Evolutionary conservation across 1,284 basidiomycete genomes (phyloP), one percentile per base, ranked within the genome.

Genomic region (Rhodotorula sp.): DNA sequence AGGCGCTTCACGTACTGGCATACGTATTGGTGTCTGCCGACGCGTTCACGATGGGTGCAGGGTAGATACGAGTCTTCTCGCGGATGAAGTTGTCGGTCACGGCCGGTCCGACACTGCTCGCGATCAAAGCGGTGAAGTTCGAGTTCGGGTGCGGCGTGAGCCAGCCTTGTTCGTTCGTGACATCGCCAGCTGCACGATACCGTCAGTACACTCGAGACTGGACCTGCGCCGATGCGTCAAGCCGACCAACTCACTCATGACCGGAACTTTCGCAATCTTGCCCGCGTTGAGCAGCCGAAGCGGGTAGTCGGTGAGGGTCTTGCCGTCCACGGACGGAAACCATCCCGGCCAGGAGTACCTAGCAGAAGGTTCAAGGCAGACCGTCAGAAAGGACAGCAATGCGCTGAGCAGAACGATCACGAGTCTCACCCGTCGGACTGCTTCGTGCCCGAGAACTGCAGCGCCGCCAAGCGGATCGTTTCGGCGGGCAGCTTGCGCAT

Each of bases 251-350:
- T 52, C 26, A 64, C 68, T 55, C 10, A 60, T 10, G 28, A 64
- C 54, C 12, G 71, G 68, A 3, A 73, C 62, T 28, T 68, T 70
- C 18, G 73, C 73, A 55, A 66, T 43, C 56, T 75, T 75, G 23
- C 73, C 71, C 21, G 45, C 31, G 43, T 49, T 34, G 66, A 68
- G n/a, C 5, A 68, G 62, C 28, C 69, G 64, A 28, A 64, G 66
- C 2, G 71, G 70, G 26, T 66, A 58, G 50, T 75, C 68, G 10
- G 71, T 70, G 14, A 75, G 57, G 7, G 68, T 73, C 23, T 66
- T 59, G 56, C 71, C 71, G 60, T 73, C 73, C 26, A 75, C 63
- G 3, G 73, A 66, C 18, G 63, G 69, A 3, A 70, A 60, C 62
- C 61, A 64, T 8, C 66, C 66, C 2, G 65, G 67, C 60, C 60